Conservation (phyloP, 2,329 filamentous ascomycete genomes). For the Ophiocordyceps unilateralis region DNA sequence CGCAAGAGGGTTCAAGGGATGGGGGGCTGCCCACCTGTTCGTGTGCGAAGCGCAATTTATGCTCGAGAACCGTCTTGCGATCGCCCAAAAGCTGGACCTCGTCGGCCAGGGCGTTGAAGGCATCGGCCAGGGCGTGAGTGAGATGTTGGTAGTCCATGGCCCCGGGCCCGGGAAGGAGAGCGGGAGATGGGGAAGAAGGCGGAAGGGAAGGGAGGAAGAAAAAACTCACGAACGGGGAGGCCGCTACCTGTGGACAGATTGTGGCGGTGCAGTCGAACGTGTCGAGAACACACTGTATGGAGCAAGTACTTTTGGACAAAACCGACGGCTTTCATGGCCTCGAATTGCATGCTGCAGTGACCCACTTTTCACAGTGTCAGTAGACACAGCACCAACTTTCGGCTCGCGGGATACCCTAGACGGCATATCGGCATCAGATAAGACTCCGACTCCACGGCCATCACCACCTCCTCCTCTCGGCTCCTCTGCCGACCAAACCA, state of each 20-base stretch:
- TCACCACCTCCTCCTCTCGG: neutral
- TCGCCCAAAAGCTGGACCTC: constrained; percentile 47
- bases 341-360: too few relatives aligned
- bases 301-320: too few relatives aligned
- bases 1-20: neutral
- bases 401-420: too few relatives aligned
- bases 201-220: constrained; percentile 2
- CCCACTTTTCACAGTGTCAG: too few relatives aligned
- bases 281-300: too few relatives aligned
- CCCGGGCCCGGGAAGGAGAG: constrained; percentile 4
- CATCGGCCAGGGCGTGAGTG: constrained; percentile 42
- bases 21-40: constrained; percentile 38
- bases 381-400: too few relatives aligned
- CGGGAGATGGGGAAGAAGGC: constrained; percentile 1
- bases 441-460: neutral
- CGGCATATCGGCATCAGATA: neutral
- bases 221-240: neutral
- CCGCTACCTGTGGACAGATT: too few relatives aligned
- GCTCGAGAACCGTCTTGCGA: constrained; percentile 46
- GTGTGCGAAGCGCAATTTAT: constrained; percentile 49
- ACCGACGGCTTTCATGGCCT: too few relatives aligned
- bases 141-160: constrained; percentile 22
- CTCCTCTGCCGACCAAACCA: neutral
- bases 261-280: too few relatives aligned
- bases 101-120: constrained; percentile 46